Conservation (phyloP, 768 basidiomycete genomes). For the Rhizopogon roseolus region DNA sequence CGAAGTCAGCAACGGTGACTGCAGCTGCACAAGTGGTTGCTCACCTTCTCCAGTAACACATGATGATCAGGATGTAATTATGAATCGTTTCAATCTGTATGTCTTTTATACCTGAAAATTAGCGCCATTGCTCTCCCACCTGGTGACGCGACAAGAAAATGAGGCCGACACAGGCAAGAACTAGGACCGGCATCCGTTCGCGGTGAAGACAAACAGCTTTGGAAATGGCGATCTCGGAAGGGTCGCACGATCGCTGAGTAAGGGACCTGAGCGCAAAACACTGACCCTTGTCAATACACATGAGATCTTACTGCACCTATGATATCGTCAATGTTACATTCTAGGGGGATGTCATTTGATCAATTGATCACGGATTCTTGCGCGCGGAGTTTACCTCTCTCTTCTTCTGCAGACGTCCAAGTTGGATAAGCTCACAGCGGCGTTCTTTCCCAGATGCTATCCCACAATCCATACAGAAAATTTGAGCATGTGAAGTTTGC, state of each 20-base stretch:
- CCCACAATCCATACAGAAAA: constrained; percentile 15
- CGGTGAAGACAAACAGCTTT: constrained; percentile 21
- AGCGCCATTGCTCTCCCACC: constrained; percentile 15
- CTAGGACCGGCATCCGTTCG: constrained; percentile 21
- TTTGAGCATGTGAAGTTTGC: constrained; percentile 18
- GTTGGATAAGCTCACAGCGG: constrained; percentile 23
- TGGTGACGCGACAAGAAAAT: constrained; percentile 23
- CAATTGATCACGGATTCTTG: constrained; percentile 17
- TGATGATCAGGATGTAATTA: constrained; percentile 17
- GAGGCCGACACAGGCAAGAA: constrained; percentile 21
- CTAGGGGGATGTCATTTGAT: constrained; percentile 23
- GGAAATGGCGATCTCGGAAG: constrained; percentile 8
- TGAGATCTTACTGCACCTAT: constrained; percentile 11
- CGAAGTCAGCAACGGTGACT: constrained; percentile 15
- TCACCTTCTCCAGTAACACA: constrained; percentile 63
- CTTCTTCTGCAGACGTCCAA: constrained; percentile 6
- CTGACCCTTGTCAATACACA: constrained; percentile 7
- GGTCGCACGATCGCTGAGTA: constrained; percentile 22
- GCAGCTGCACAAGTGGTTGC: constrained; percentile 13
- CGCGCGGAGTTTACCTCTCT: neutral
- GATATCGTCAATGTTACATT: constrained; percentile 22
- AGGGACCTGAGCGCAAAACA: constrained; percentile 10
- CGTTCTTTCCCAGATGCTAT: constrained; percentile 23
- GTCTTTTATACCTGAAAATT: constrained; percentile 25
- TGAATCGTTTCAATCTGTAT: neutral